Evolutionary conservation across 2,329 filamentous ascomycete species (phyloP), one percentile per base, ranked within the genome.

Genomic region (Raffaelea albimanens): DNA sequence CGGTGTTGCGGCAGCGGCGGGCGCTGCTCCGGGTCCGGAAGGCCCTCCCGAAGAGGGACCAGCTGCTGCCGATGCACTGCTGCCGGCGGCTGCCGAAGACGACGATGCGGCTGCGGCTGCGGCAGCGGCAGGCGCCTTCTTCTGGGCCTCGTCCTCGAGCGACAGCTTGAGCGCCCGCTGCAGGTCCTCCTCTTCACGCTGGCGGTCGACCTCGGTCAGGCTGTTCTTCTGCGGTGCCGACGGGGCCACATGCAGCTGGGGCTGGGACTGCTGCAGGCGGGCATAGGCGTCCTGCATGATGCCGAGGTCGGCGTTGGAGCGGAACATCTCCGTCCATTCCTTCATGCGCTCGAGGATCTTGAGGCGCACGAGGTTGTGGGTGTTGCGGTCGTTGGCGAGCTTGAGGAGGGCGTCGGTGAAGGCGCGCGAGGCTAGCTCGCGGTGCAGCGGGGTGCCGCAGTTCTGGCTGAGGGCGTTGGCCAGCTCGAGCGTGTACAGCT

Each of bases 321-420:
- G 78, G 63, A 97, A 97, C 87, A 96, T 95, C 59, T 93, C 87
- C 49, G 85, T 82, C 93, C 93, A 98, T 55, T 91, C 87, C 63
- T 86, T 83, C 88, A 97, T 97, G 56, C 90, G 82, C 72, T 97
- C 91, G 50, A 97, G 68, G 55, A 98, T 95, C 76, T 96, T 97
- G 54, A 87, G 81, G 69, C 97, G 97, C 62, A 98, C 93, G 65
- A 95, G 88, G 62, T 85, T 84, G 65, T 97, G 93, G 45, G 91
- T 96, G 64, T 95, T 98, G 68, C 90, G 80, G 66, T 98, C 93
- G 68, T 83, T 87, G 54, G 93, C 90, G 50, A 98, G 78, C 61
- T 93, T 83, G 53, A 97, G 74, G 43, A 98, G 73, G 50, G 91
- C 87, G 62, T 98, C 93, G 55, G 93, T 98, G 63, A 96, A 95